Conservation (phyloP, 108 stramenopile species). For the Parmales sp. region DNA sequence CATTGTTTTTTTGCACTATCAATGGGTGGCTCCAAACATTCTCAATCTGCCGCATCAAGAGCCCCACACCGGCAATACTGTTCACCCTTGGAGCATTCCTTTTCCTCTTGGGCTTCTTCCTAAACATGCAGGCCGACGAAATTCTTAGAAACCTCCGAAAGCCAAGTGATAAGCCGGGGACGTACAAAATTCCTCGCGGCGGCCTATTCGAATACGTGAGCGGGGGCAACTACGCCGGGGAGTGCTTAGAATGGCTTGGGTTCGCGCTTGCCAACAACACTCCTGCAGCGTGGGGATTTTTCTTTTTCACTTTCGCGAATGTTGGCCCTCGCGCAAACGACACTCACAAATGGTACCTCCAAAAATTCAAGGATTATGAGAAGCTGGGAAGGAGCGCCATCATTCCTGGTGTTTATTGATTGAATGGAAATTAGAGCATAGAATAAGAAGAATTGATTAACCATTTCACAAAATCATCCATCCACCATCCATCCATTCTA, state of each 20-base stretch:
- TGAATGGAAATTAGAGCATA: background rate
- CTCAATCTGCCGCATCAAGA: background rate
- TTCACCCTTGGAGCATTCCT: slow-evolving; percentile 20
- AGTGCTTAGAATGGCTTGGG: slow-evolving; percentile 39
- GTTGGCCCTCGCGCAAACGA: slow-evolving; percentile 27
- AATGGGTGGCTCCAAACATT: background rate
- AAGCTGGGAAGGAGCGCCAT: background rate
- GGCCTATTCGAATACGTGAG: slow-evolving; percentile 35
- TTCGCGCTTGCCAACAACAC: slow-evolving; percentile 30
- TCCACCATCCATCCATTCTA: no score
- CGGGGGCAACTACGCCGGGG: slow-evolving; percentile 40
- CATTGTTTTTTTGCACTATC: background rate
- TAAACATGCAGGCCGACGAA: slow-evolving; percentile 28
- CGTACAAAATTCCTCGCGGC: slow-evolving; percentile 23
- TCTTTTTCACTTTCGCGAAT: slow-evolving; percentile 32
- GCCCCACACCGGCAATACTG: background rate
- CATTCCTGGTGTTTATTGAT: background rate
- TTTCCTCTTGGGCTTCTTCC: slow-evolving; percentile 22
- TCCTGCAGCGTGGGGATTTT: slow-evolving; percentile 19
- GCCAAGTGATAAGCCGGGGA: slow-evolving; percentile 15
- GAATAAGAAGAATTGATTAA: no score
- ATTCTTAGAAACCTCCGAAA: slow-evolving; percentile 26
- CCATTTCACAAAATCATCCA: no score
- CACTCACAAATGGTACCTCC: slow-evolving; percentile 29
- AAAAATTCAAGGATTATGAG: slow-evolving; percentile 15